Conservation (phyloP, 2,329 filamentous ascomycete species). For the Fusarium heterosporum region DNA sequence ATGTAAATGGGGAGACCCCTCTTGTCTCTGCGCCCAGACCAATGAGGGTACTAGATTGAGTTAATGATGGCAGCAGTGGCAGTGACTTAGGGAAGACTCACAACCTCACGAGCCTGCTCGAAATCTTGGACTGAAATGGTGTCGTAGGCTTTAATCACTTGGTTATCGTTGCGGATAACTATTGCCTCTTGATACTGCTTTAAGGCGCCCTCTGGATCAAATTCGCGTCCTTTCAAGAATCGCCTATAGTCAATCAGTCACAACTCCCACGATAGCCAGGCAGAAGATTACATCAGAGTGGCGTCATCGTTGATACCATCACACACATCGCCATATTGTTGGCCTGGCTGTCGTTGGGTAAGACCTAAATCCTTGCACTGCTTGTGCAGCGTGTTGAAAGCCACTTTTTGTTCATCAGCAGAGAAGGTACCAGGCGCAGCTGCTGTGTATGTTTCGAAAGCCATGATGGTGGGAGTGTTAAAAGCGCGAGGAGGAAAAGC, state of each 20-base stretch:
- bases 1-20: background rate
- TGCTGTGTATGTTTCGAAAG: background rate
- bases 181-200: background rate
- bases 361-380: background rate
- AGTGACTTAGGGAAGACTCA: background rate
- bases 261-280: rapidly evolving
- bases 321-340: background rate
- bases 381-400: background rate
- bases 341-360: background rate
- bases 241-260: background rate
- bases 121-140: background rate
- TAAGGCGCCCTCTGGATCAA: background rate
- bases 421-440: background rate
- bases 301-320: background rate
- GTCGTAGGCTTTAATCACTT: background rate
- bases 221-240: background rate
- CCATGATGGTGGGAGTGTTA: background rate
- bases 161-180: background rate
- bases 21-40: conserved; percentile 2
- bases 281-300: background rate
- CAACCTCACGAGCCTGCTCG: background rate
- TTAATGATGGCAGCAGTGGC: rapidly evolving
- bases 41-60: background rate
- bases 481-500: background rate
- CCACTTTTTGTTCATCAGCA: background rate